Evolutionary conservation across 805 yeast genomes (phyloP).

Genomic region (Candida broadrunensis): DNA sequence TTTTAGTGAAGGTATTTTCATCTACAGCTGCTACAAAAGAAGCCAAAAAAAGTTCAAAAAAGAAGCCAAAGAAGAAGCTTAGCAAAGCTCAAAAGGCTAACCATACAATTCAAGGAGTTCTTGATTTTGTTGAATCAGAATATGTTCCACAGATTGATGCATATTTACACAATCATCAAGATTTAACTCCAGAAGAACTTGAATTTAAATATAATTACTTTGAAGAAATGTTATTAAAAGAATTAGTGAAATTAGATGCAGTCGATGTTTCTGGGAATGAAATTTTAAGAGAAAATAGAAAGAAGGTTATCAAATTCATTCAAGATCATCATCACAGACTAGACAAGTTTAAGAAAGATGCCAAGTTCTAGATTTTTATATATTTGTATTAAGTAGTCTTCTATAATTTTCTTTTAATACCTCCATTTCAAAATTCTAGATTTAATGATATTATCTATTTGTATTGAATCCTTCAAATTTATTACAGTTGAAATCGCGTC

Average conservation of each 20-base stretch:
- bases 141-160: conserved; percentile 39
- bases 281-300: conserved; percentile 55
- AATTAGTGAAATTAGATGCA: conserved; percentile 64
- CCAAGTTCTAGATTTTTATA: conserved; percentile 10
- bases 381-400: too few species aligned
- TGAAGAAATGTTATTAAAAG: conserved; percentile 66
- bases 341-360: conserved; percentile 44
- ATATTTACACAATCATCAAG: conserved; percentile 24
- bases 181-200: conserved; percentile 26
- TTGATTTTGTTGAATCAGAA: conserved; percentile 37
- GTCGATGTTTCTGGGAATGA: conserved; percentile 53
- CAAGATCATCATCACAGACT: conserved; percentile 58
- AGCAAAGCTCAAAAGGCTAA: conserved; percentile 40
- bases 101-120: conserved; percentile 33
- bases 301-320: conserved; percentile 54
- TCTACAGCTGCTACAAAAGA: conserved; percentile 1
- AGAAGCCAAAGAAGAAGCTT: conserved; percentile 31
- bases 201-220: conserved; percentile 54
- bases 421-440: too few species aligned
- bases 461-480: too few species aligned
- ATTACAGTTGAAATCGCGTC: too few species aligned
- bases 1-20: conserved; percentile 18
- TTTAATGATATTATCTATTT: too few species aligned
- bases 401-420: too few species aligned
- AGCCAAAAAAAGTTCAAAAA: conserved; percentile 7